Conservation (phyloP, 495 filamentous ascomycete genomes). For the Aspergillus incahuasiensis region DNA sequence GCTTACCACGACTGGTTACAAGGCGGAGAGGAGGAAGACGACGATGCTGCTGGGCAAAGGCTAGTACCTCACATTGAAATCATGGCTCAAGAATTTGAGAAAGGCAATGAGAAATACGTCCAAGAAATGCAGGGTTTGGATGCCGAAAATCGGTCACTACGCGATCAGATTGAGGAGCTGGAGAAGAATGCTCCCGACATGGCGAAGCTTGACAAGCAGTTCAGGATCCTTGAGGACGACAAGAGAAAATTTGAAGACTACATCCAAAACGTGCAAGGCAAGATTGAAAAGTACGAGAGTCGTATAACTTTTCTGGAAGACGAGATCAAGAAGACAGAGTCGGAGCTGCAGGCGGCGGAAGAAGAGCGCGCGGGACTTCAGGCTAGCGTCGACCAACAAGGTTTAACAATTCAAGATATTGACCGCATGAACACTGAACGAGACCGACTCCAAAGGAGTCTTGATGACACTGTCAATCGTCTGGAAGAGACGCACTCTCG, state of each 20-base stretch:
- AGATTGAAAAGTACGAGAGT: constrained; percentile 75
- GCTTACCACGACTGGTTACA: constrained; percentile 93
- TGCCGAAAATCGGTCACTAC: constrained; percentile 69
- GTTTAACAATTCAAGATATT: constrained; percentile 93
- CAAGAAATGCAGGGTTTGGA: constrained; percentile 80
- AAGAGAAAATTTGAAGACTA: constrained; percentile 89
- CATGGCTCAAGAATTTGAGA: constrained; percentile 88
- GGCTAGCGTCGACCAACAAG: constrained; percentile 80
- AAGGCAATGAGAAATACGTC: constrained; percentile 69
- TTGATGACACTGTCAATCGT: constrained; percentile 66
- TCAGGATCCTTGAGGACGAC: constrained; percentile 84
- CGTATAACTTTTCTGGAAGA: constrained; percentile 71
- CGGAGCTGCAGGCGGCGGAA: constrained; percentile 74
- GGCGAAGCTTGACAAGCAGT: constrained; percentile 73
- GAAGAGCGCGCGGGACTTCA: constrained; percentile 76
- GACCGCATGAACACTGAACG: constrained; percentile 96
- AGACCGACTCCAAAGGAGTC: constrained; percentile 80
- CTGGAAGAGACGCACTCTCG: constrained; percentile 79
- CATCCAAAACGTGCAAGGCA: constrained; percentile 71
- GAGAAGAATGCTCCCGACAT: constrained; percentile 80
- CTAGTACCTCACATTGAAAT: constrained; percentile 77
- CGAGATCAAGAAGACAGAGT: constrained; percentile 71
- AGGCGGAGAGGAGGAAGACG: constrained; percentile 70
- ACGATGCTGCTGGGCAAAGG: constrained; percentile 70
- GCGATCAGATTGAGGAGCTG: constrained; percentile 81